A percentile compares a stretch with the other conserved stretches of the same genome.
These are phyloP conservation scores for Kalaharituber pfeilii DNA, from an alignment of 2,329 filamentous ascomycete species.

Conservation along the genomic window DNA sequence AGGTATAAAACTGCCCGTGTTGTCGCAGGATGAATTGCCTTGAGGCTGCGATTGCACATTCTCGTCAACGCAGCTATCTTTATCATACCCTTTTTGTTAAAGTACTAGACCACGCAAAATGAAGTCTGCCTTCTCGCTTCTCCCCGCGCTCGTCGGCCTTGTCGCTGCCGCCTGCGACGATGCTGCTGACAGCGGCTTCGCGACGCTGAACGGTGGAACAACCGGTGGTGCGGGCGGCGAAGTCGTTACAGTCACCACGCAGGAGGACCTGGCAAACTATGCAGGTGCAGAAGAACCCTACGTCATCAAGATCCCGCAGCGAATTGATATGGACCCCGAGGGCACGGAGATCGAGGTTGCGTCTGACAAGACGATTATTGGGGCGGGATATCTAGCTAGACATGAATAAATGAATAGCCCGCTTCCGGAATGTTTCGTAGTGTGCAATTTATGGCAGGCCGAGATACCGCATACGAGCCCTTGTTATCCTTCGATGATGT, in stretches of 20 bases:
- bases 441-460: too few species aligned
- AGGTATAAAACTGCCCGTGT: too few species aligned
- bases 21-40: too few species aligned
- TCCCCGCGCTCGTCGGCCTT: not conserved
- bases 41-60: too few species aligned
- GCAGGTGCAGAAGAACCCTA: constrained; percentile 16
- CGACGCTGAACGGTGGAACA: constrained; percentile 19
- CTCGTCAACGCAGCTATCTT: too few species aligned
- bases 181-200: constrained; percentile 18
- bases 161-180: constrained; percentile 6
- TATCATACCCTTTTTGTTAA: too few species aligned
- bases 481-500: too few species aligned
- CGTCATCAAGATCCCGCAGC: constrained; percentile 18
- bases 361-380: constrained; percentile 21
- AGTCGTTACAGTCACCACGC: constrained; percentile 17
- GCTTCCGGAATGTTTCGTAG: too few species aligned
- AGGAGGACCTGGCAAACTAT: constrained; percentile 18
- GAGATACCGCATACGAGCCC: too few species aligned
- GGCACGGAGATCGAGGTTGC: constrained; percentile 18
- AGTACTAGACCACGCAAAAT: too few species aligned
- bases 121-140: not conserved
- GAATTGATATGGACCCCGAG: constrained; percentile 14
- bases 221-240: constrained; percentile 17
- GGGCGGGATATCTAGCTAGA: too few species aligned
- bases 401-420: too few species aligned